Evolutionary conservation across 1,139 yeast species (phyloP).

Genomic region (Petasospora fabianii): DNA sequence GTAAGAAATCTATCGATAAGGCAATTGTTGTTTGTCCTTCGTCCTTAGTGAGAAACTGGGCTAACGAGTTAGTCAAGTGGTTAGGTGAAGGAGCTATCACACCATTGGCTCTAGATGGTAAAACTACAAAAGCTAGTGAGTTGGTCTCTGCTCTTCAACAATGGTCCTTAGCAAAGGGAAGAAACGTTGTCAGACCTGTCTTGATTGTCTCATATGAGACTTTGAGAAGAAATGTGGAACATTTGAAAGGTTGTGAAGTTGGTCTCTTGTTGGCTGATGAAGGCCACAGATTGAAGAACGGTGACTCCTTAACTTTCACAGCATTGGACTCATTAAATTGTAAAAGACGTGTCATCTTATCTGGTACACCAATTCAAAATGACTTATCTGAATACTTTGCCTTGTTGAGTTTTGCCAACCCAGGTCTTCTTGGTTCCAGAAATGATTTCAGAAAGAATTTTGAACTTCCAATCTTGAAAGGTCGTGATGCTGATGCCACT

Average conservation of each 20-base stretch:
- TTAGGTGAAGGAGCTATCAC: constrained; percentile 86
- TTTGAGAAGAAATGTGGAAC: constrained; percentile 77
- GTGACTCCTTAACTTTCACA: constrained; percentile 89
- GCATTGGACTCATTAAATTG: constrained; percentile 81
- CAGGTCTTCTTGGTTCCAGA: constrained; percentile 86
- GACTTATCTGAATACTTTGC: constrained; percentile 95
- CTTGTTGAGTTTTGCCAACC: constrained; percentile 86
- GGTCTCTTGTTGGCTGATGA: constrained; percentile 94
- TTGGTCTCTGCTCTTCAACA: constrained; percentile 66
- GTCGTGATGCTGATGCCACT: constrained; percentile 88
- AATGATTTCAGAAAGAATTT: constrained; percentile 79
- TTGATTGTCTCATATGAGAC: constrained; percentile 96
- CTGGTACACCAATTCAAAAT: constrained; percentile 98
- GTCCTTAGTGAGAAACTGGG: constrained; percentile 94
- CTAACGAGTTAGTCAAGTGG: constrained; percentile 95
- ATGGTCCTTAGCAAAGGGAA: constrained; percentile 89
- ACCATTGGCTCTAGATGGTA: constrained; percentile 92
- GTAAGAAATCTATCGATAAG: constrained; percentile 78
- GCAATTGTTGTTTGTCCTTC: constrained; percentile 96
- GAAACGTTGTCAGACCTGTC: constrained; percentile 90
- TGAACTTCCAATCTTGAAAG: constrained; percentile 74
- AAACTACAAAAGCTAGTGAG: constrained; percentile 62
- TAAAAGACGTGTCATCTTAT: constrained; percentile 82
- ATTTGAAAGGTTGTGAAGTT: constrained; percentile 71
- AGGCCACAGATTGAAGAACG: constrained; percentile 93